Evolutionary conservation across 768 basidiomycete genomes (phyloP).

Genomic region (Panus rudis): DNA sequence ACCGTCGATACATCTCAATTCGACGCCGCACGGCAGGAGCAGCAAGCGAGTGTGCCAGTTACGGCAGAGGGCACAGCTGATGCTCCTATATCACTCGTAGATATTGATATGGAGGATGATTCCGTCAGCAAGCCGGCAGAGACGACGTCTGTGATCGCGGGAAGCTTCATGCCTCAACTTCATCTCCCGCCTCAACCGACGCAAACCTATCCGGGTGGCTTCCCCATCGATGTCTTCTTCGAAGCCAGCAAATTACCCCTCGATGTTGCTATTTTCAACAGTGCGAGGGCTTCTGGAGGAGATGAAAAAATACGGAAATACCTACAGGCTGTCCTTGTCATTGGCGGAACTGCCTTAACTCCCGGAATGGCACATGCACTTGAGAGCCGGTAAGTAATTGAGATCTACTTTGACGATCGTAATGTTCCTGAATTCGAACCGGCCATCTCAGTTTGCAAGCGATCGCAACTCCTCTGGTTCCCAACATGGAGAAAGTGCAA

Average conservation of each 20-base stretch:
- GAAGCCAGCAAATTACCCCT: slow-evolving; percentile 88
- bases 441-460: slow-evolving; percentile 60
- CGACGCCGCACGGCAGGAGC: too few species aligned
- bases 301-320: slow-evolving; percentile 90
- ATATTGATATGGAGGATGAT: slow-evolving; percentile 37
- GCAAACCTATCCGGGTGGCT: slow-evolving; percentile 31
- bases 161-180: not conserved
- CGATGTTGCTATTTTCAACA: slow-evolving; percentile 90
- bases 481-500: slow-evolving; percentile 81
- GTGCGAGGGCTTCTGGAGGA: slow-evolving; percentile 78
- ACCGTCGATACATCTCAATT: too few species aligned
- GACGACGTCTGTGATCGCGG: not conserved
- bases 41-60: too few species aligned
- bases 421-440: too few species aligned
- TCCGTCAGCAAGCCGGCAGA: slow-evolving; percentile 7
- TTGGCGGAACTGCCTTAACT: slow-evolving; percentile 77
- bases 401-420: too few species aligned
- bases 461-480: slow-evolving; percentile 75
- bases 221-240: slow-evolving; percentile 68
- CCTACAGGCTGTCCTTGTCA: slow-evolving; percentile 78
- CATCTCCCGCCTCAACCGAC: slow-evolving; percentile 14
- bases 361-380: slow-evolving; percentile 81
- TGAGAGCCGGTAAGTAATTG: slow-evolving; percentile 67
- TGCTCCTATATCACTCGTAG: slow-evolving; percentile 37
- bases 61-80: slow-evolving; percentile 20